These are phyloP conservation scores for Osmanthus fragrans DNA, from an alignment of 257 asterid species.

Conservation along the genomic window DNA sequence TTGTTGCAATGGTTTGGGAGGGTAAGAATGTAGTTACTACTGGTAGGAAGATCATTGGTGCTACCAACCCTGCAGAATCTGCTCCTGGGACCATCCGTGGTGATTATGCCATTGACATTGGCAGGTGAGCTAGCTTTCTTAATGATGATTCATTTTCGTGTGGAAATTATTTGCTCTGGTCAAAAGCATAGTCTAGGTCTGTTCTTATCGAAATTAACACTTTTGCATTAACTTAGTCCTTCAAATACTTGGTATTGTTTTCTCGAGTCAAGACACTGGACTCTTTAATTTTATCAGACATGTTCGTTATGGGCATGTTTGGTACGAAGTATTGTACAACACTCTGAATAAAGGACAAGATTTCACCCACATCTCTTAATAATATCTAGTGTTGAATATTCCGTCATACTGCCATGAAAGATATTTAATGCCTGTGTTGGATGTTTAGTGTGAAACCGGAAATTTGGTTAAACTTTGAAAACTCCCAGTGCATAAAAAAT, in stretches of 20 bases:
- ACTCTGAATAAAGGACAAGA: not conserved
- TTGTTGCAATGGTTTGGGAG: slow-evolving; percentile 98
- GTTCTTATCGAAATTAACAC: not conserved
- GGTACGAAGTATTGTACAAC: not conserved
- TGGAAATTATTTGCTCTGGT: not conserved
- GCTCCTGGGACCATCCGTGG: slow-evolving; percentile 99
- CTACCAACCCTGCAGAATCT: slow-evolving; percentile 91
- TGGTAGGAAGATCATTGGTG: slow-evolving; percentile 95
- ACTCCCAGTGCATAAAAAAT: not conserved
- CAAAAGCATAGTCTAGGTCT: not conserved
- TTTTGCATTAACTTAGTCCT: not conserved
- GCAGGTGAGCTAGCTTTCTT: slow-evolving; percentile 51
- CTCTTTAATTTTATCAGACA: not conserved
- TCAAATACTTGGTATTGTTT: not conserved
- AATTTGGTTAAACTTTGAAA: not conserved
- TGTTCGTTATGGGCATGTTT: not conserved
- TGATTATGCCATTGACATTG: slow-evolving; percentile 84
- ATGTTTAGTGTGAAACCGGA: not conserved
- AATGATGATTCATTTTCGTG: not conserved
- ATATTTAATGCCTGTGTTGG: not conserved
- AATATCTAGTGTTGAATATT: not conserved
- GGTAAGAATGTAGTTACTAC: slow-evolving; percentile 87
- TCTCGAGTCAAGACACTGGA: not conserved
- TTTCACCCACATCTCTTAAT: not conserved
- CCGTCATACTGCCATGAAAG: not conserved